Evolutionary conservation across 2,329 filamentous ascomycete species (phyloP), one percentile per base, ranked within the genome.

Genomic region (Neoscytalidium dimidiatum): DNA sequence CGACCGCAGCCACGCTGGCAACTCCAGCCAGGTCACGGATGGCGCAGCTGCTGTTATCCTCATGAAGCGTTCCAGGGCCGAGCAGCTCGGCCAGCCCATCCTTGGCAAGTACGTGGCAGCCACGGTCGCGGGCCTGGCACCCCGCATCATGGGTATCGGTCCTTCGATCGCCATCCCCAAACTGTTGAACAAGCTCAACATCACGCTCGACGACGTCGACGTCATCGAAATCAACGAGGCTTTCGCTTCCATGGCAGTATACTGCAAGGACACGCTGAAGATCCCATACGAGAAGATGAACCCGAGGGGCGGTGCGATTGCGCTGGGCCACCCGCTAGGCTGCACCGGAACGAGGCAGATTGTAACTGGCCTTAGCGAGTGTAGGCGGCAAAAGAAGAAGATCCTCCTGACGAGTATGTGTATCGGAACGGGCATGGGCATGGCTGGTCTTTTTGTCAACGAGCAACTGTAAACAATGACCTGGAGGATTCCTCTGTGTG

Each of bases 201-300:
- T 99, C 67, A 86, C 85, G 26, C 82, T 96, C 62, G 86, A 90
- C 66, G 95, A 98, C 72, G 86, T 95, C 67, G 95, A 99, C 74
- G 85, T 98, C 38, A 84, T 94, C 71, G 95, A 98, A 85, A 81
- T 99, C 75, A 99, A 99, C 83, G 95, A 99, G 85, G 95, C 95
- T 1, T 99, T 99, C 74, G 94, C 94, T 23, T 95, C 91, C 61
- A 98, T 98, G 95, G 94, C 92, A 1, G 94, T 97, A 31, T 98
- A 97, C 86, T 97, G 93, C 81, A 81, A 91, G 3, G 77, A 83
- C 66, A 80, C 76, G 69, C 84, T 95, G 58, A 86, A 86, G 69
- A 81, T 94, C 58, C 88, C 91, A 74, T 86, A 85, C 78, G 78
- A 84, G 72, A 94, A 93, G 86, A 86, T 95, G 85, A 95, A 95